Evolutionary conservation across 2,329 filamentous ascomycete species (phyloP), one percentile per base, ranked within the genome.

Genomic region (Hypoxylon sp.): DNA sequence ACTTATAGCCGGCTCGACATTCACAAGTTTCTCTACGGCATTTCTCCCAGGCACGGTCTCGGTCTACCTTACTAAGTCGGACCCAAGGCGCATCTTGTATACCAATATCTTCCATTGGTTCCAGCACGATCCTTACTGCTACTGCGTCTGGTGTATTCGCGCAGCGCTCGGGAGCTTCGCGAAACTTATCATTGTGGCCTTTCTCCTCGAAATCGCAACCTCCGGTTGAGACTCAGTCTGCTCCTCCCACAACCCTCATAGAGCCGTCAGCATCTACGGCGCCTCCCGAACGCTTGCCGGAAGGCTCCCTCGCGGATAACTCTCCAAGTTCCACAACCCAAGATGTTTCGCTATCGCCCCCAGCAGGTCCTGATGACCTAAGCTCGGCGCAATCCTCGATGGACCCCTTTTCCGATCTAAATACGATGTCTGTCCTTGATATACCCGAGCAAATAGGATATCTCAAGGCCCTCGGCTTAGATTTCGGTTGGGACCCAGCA

Each of bases 401-500:
- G 48, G 79, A 80, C 67, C 77, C 75, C n/a, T 73, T 77, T 7
- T 51, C 71, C 49, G 71, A 76, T 36, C 52, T 81, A 28, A 76
- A 80, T 53, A 77, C 79, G 52, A 75, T 79, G 63, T 81, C 84
- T 59, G 80, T 88, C 60, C 84, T 89, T 66, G 81, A 86, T 68
- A 87, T 93, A 69, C 89, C 91, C 36, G 91, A 95, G 75, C 84
- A 89, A 55, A 87, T 97, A 64, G 96, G 96, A 68, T 98, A 94
- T 76, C 83, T 99, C 64, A 88, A 92, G 73, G 86, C 89, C 5
- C 84, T 98, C 10, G 96, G 96, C 2, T 83, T 99, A 21, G 93
- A 98, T 74, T 98, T 91, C 75, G 94, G 95, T 76, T 94, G 84
- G 83, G 95, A 95, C 14, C 88, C 92, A 4, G 93, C 94, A 4